Evolutionary conservation across 305 asterid genomes (phyloP), one percentile per base, ranked within the genome.

Genomic region (Ilex paraguariensis): DNA sequence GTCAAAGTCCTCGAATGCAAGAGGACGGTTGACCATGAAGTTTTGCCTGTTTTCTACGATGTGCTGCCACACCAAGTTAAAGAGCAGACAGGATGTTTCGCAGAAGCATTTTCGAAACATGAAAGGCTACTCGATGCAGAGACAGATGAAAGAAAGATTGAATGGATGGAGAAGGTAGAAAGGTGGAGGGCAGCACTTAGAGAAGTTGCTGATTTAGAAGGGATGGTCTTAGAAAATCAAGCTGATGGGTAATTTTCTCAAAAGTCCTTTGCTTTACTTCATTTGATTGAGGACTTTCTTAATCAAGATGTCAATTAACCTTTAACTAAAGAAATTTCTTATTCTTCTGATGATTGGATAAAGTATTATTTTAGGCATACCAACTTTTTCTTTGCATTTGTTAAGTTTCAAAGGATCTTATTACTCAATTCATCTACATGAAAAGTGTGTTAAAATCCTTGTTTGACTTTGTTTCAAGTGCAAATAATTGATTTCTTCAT

Each of bases 151-250:
- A 13, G 13, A 13, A 45, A 45, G 13, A 45, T 7, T 7, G 50
- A 45, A 45, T 45, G 50, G 50, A 45, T 45, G 50, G 50, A 45
- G 50, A 45, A 13, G 13, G 13, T 45, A 45, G 50, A 45, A 45
- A 1, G 50, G 50, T 45, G 2, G 50, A 45, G 50, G 28, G 28
- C 28, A 21, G 28, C 28, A 21, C 28, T 21, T 21, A 21, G 28
- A 21, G 28, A 21, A 21, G 50, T 45, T 45, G 50, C 13, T 45
- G 50, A 45, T 45, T 13, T 65, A 44, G 69, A 62, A n/a, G 69
- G 69, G 33, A 65, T 44, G 63, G 62, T 65, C 57, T 56, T 65
- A 56, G 56, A 56, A 14, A 56, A 56, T 59, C 68, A 31, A 65
- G 62, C 49, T 65, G 62, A 65, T 56, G 50, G 69, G 69, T 65